A percentile compares a stretch with the other conserved stretches of the same genome.
These are phyloP conservation scores for Pneumocystis carinii DNA, from an alignment of 1,139 yeast genomes.

Conservation along the genomic window DNA sequence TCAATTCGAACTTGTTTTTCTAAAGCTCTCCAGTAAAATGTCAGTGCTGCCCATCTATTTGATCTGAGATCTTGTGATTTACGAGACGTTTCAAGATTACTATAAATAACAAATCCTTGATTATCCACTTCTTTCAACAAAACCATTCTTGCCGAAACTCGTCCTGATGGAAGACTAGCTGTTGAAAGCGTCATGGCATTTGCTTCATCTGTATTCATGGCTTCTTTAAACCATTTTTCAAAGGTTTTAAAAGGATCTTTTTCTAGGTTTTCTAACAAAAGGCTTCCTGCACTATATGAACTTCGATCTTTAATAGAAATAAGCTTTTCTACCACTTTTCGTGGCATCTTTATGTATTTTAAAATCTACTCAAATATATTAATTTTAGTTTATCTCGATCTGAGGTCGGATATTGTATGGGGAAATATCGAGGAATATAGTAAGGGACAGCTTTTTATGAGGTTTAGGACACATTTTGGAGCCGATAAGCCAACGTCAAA, in stretches of 20 bases:
- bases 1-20: slow-evolving; percentile 91
- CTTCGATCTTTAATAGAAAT: background rate
- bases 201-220: slow-evolving; percentile 21
- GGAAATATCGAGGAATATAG: too few species aligned
- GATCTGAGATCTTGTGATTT: slow-evolving; percentile 55
- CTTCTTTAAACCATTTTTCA: background rate
- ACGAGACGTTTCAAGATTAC: slow-evolving; percentile 81
- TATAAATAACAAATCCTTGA: slow-evolving; percentile 66
- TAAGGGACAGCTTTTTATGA: background rate
- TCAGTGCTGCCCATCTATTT: slow-evolving; percentile 47
- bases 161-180: slow-evolving; percentile 72
- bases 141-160: slow-evolving; percentile 71
- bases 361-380: too few species aligned
- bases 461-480: background rate
- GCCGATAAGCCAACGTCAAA: background rate
- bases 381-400: too few species aligned
- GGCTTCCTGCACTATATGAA: background rate
- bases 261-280: background rate
- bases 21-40: slow-evolving; percentile 74
- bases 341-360: background rate
- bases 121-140: slow-evolving; percentile 77
- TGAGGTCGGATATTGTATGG: too few species aligned
- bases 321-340: background rate
- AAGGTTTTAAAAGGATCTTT: background rate
- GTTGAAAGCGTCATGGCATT: slow-evolving; percentile 75